Base-by-base conservation (phyloP, 441 rosid genomes). In the Arabidopsis hybrid region DNA sequence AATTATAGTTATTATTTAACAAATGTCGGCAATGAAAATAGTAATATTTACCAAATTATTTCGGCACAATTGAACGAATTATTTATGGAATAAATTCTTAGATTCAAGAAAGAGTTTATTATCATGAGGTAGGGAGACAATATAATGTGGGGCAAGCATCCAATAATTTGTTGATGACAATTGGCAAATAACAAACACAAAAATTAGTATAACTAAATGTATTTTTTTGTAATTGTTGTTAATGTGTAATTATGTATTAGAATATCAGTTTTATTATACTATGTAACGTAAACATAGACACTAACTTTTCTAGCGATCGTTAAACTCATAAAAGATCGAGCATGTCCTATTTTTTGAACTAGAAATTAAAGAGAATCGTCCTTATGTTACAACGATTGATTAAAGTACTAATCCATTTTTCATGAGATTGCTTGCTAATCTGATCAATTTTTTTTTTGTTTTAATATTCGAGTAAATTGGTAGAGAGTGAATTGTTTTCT, bases 1-100 rank as follows among this genome's bases (percentile, higher is more conserved):
- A 4, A 63, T 16, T 46, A 55, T 38, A 45, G 21, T 2, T 45
- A 64, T 43, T 53, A 17, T 49, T 35, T 57, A 58, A 6, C 46
- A 74, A 76, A 50, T 46, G 74, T 69, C 74, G 79, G 74, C 74
- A 75, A 75, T 34, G 74, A 29, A 62, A 35, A 21, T 21, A 21
- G 26, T 21, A 45, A 62, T 62, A 56, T 57, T 46, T 67, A 50
- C 47, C 68, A 42, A 52, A 67, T 34, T 32, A 60, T 69, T 60
- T 67, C 49, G 49, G 49, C 49, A 9, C 56, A 49, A 13, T 14
- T 34, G 34, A 43, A 35, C 38, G 56, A 65, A 29, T 67, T 8
- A 45, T 5, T 52, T 34, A 67, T 42, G 56, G 73, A 67, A 74
- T 51, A 67, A 60, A 16, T 59, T 66, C 53, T 59, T 11, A 66